These are phyloP conservation scores for Colletotrichum zoysiae DNA, from an alignment of 2,329 filamentous ascomycete genomes.

Conservation along the genomic window DNA sequence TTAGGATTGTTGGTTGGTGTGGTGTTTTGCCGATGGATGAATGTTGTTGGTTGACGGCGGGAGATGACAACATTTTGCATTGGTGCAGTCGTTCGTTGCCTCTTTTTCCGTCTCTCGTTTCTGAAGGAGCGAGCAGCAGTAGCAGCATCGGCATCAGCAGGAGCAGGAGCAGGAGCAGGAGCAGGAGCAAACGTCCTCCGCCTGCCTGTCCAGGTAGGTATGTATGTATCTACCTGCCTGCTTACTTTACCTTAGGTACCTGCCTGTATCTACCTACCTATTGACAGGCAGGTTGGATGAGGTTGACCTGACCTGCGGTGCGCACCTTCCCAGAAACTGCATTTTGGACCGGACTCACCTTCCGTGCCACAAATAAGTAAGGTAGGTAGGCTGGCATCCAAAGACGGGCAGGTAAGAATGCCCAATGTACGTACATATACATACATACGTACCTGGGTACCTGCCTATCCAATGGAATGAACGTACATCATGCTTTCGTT, in stretches of 20 bases:
- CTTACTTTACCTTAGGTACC: not conserved
- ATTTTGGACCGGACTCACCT: not conserved
- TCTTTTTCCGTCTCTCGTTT: not conserved
- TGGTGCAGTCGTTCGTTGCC: not conserved
- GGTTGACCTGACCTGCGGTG: not conserved
- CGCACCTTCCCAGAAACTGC: not conserved
- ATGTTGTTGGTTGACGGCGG: not conserved
- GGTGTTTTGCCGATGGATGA: not conserved
- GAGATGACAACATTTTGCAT: not conserved
- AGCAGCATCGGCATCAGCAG: not conserved
- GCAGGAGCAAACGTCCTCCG: not conserved
- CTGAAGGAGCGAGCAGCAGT: not conserved
- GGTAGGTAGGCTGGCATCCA: no score
- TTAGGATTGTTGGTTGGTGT: not conserved
- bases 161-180: not conserved
- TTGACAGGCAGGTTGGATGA: not conserved
- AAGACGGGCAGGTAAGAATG: no score
- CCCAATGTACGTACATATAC: no score
- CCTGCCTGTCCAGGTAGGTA: not conserved
- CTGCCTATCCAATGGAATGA: no score
- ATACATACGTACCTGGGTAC: no score
- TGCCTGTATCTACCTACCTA: not conserved
- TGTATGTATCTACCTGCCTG: no score
- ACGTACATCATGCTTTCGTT: not conserved
- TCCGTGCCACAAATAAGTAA: not conserved